phyloP scores from a whole-genome alignment of 2,329 filamentous ascomycete species.

The Colletotrichum lentis region DNA sequence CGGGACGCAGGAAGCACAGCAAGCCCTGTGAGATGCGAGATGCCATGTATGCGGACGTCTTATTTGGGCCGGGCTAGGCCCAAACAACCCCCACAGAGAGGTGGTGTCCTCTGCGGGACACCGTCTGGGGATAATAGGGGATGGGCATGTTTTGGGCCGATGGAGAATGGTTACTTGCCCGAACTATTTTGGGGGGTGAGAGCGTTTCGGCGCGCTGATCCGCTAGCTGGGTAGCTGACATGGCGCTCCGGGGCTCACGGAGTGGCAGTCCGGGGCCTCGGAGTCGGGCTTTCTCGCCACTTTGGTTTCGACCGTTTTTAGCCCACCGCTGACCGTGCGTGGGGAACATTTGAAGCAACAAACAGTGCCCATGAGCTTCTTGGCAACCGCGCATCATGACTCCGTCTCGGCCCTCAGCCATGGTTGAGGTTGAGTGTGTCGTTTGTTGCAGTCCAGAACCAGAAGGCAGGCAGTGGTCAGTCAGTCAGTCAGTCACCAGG shows the following conservation, averaged over 20 bases:
- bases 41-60: too few species aligned
- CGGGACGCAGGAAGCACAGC: background rate
- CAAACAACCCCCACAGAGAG: background rate
- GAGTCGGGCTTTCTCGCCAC: slow-evolving; percentile 21
- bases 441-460: slow-evolving; percentile 8
- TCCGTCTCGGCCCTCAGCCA: slow-evolving; percentile 12
- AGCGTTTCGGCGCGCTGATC: slow-evolving; percentile 36
- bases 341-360: background rate
- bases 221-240: slow-evolving; percentile 22
- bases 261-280: slow-evolving; percentile 27
- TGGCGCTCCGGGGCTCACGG: slow-evolving; percentile 28
- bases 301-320: slow-evolving; percentile 24
- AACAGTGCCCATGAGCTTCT: slow-evolving; percentile 5
- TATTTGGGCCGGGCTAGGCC: too few species aligned
- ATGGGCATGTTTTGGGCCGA: background rate
- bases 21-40: slow-evolving; percentile 11
- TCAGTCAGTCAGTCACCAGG: too few species aligned
- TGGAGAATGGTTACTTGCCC: slow-evolving; percentile 3
- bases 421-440: background rate
- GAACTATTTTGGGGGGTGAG: slow-evolving; percentile 11
- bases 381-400: slow-evolving; percentile 28
- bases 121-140: background rate
- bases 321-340: background rate
- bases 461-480: too few species aligned
- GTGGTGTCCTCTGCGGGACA: background rate